Base-by-base conservation (phyloP, 73 alveolate genomes). In the Paramecium octaurelia region DNA sequence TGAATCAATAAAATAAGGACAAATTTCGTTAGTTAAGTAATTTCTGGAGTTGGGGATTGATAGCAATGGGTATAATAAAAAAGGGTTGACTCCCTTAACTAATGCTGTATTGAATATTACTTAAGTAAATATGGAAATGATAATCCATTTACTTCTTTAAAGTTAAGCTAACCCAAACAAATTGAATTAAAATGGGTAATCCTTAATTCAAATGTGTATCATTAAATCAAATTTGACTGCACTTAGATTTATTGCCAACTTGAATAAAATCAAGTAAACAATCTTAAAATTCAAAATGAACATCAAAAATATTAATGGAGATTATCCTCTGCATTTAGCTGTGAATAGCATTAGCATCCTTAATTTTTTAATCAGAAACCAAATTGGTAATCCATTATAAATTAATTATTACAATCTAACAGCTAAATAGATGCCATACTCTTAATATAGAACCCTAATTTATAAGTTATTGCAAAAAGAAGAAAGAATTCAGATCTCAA, bases 91-190 rank as follows among this genome's bases (percentile, higher is more conserved):
- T 24, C 90, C 90, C 10, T 4, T 77, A 4, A 43, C 73, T 36
- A 77, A 23, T 21, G 76, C 90, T 8, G 9, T 43, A 6, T 10
- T 46, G 14, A 77, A 77, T 23, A 43, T 77, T 18, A 77, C 76
- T 8, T 77, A 77, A 43, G 27, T 77, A 38, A 77, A 77, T 43
- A 77, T 77, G 90, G 54, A 36, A 77, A 29, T 24, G 71, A 77
- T 77, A n/a, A 43, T 77, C 21, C 71, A 36, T 23, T 80, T 80
- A 80, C 57, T 80, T 0, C 20, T 80, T 10, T 20, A 31, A 24
- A 48, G 91, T 80, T 24, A 42, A 80, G 73, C 76, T 20, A 80
- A 80, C 8, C 91, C 91, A 42, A 80, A 80, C 18, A 23, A 42
- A 80, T 35, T 43, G n/a, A 80, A 80, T 48, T 20, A 23, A 11